Percentiles rank a stretch among this genome's conserved stretches.
phyloP scores from a whole-genome alignment of 148 eudicot species.

The Gaultheria prostrata region DNA sequence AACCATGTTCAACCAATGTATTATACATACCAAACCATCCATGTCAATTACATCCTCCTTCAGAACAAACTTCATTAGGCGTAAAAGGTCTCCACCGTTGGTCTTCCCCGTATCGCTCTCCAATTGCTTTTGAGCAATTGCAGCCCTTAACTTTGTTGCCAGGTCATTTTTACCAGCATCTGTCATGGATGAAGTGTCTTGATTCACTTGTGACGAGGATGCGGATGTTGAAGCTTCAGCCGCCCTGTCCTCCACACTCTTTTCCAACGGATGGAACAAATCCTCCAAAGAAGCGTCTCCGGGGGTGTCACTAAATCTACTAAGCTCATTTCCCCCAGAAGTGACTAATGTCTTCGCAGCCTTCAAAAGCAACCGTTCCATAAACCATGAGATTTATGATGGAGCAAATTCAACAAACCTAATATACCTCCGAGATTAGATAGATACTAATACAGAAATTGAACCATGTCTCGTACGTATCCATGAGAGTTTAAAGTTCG shows the following conservation, averaged over 20 bases:
- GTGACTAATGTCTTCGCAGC: conserved; percentile 44
- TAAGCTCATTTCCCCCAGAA: conserved; percentile 58
- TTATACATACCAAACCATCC: conserved; percentile 72
- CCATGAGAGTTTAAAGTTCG: neutral
- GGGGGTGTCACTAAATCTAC: conserved; percentile 90
- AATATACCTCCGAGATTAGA: neutral
- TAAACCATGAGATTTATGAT: conserved; percentile 1
- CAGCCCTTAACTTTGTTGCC: conserved; percentile 82
- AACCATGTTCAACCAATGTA: conserved; percentile 8
- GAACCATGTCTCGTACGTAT: neutral
- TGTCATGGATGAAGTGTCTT: conserved; percentile 32
- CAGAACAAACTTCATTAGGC: conserved; percentile 76
- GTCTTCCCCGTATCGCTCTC: conserved; percentile 68
- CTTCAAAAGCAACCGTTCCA: conserved; percentile 30
- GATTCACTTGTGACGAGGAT: conserved; percentile 52
- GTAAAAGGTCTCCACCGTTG: conserved; percentile 77
- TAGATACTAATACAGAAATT: neutral
- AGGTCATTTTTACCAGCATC: conserved; percentile 62
- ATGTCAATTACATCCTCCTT: conserved; percentile 85
- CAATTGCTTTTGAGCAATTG: conserved; percentile 86
- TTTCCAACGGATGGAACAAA: conserved; percentile 76
- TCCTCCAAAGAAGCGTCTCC: conserved; percentile 96
- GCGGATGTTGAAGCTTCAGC: conserved; percentile 73
- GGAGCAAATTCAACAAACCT: neutral
- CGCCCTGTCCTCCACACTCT: conserved; percentile 35